A percentile compares a stretch with the other conserved stretches of the same genome.
Conservation (phyloP, 345 rosid species). For the Salix koriyanagi region DNA sequence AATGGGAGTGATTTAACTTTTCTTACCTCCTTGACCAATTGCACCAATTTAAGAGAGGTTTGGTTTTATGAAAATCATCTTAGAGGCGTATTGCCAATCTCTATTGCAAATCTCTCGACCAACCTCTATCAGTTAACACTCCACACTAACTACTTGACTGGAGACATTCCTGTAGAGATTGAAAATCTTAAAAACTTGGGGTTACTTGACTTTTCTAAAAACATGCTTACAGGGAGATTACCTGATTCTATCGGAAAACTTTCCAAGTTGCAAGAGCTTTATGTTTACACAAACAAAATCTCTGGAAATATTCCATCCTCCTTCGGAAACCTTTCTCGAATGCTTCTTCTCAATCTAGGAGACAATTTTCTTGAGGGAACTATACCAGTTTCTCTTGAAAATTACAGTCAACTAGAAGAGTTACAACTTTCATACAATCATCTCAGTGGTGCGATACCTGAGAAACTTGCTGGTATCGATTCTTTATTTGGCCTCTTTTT, state of each 20-base stretch:
- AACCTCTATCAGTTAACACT: accelerated
- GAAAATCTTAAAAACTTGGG: neutral
- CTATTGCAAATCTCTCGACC: neutral
- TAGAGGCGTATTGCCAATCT: neutral
- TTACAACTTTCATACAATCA: no score
- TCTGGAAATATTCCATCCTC: neutral
- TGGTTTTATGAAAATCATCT: no score
- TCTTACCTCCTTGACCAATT: no score
- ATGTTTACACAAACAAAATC: no score
- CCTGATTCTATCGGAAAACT: neutral
- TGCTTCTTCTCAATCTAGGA: accelerated
- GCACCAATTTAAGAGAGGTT: no score
- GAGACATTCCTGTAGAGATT: neutral
- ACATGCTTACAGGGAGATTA: neutral
- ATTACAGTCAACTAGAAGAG: no score
- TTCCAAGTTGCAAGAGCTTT: neutral
- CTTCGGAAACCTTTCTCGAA: neutral
- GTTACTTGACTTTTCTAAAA: accelerated
- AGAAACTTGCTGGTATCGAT: no score
- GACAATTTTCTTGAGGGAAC: no score
- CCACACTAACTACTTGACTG: neutral
- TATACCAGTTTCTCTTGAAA: no score
- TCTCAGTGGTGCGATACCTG: no score
- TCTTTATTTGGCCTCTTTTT: no score
- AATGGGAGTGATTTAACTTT: no score